phyloP scores from a whole-genome alignment of 305 asterid species.

The Salvia sclarea region DNA sequence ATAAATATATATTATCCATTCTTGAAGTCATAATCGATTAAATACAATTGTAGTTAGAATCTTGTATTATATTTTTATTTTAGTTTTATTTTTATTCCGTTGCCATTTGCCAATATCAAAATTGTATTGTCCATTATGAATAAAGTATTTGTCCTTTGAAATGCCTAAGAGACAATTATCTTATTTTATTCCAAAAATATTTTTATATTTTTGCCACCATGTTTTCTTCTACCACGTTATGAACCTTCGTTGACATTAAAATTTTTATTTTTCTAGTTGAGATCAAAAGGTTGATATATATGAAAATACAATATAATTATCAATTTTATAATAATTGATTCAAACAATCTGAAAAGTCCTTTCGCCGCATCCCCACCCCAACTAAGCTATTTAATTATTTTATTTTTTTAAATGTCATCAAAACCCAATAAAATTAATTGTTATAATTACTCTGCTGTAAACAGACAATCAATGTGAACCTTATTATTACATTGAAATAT shows the following conservation, averaged over 20 bases:
- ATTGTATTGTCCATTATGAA: neutral
- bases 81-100: neutral
- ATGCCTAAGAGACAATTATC: conserved; percentile 24
- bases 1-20: neutral
- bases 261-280: neutral
- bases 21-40: neutral
- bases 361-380: neutral
- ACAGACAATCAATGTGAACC: neutral
- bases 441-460: neutral
- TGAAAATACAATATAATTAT: neutral
- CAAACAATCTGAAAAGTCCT: neutral
- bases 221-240: conserved; percentile 1
- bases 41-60: neutral
- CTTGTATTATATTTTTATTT: conserved; percentile 7
- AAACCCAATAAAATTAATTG: neutral
- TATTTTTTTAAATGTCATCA: neutral
- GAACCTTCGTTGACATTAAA: neutral
- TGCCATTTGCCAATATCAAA: neutral
- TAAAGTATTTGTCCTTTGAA: conserved; percentile 26
- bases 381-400: neutral
- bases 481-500: neutral
- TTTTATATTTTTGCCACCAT: neutral
- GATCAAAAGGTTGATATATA: neutral
- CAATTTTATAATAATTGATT: neutral
- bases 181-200: neutral